phyloP scores from a whole-genome alignment of 495 filamentous ascomycete species.

The Xylaria longipes region DNA sequence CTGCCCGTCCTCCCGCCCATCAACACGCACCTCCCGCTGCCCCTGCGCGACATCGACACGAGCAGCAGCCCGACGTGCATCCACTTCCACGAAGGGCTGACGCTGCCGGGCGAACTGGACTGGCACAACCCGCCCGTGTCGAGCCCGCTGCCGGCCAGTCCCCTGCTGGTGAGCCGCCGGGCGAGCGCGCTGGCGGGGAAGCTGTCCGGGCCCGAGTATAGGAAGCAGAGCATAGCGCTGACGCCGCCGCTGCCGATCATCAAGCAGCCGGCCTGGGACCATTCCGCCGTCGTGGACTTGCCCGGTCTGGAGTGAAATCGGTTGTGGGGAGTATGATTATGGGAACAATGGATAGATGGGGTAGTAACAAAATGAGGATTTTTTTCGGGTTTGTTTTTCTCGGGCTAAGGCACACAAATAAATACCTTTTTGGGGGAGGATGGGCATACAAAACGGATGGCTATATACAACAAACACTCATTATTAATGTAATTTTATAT shows the following conservation, averaged over 20 bases:
- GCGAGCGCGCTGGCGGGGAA: slow-evolving; percentile 10
- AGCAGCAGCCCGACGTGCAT: slow-evolving; percentile 24
- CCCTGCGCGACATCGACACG: slow-evolving; percentile 6
- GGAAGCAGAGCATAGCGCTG: slow-evolving; percentile 3
- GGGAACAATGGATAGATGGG: background rate
- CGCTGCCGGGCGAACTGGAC: slow-evolving; percentile 23
- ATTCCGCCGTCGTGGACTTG: slow-evolving; percentile 6
- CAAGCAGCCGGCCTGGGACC: slow-evolving; percentile 19
- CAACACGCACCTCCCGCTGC: slow-evolving; percentile 5
- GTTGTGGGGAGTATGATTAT: background rate
- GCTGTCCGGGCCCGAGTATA: slow-evolving; percentile 9
- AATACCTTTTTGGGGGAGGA: background rate
- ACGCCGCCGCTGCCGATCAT: slow-evolving; percentile 17
- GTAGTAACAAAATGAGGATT: background rate
- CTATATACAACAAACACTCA: slow-evolving; percentile 20
- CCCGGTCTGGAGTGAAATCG: background rate
- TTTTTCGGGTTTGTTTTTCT: background rate
- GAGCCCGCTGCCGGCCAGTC: background rate
- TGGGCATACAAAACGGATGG: background rate
- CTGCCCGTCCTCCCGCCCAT: background rate
- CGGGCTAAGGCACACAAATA: background rate
- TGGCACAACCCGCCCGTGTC: slow-evolving; percentile 12
- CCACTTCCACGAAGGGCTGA: slow-evolving; percentile 19
- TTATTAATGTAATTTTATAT: slow-evolving; percentile 25
- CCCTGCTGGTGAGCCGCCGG: slow-evolving; percentile 9